These are phyloP conservation scores for Nicotiana obtusifolia DNA, from an alignment of 257 asterid species.

Conservation along the genomic window DNA sequence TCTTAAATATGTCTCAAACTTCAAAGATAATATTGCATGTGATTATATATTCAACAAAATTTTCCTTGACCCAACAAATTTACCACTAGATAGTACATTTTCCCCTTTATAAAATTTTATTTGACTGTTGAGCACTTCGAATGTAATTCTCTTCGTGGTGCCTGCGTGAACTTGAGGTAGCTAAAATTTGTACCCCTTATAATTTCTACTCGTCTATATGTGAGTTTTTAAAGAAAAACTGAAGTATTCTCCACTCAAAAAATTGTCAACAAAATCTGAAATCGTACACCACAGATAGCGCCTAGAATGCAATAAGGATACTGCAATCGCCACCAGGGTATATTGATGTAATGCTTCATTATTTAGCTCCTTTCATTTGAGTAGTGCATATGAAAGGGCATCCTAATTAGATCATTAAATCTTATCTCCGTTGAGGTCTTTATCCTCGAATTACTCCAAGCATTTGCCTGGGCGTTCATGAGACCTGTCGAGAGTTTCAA, in stretches of 20 bases:
- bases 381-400: not conserved
- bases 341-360: not conserved
- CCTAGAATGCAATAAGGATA: not conserved
- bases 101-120: not conserved
- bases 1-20: too few species aligned
- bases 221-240: not conserved
- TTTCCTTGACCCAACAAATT: not conserved
- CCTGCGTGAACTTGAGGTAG: conserved; percentile 3
- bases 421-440: not conserved
- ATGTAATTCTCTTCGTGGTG: not conserved
- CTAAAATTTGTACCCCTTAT: not conserved
- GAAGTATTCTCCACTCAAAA: conserved; percentile 1
- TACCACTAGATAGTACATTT: not conserved
- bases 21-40: too few species aligned
- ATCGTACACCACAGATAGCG: not conserved
- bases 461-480: not conserved
- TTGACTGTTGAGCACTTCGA: not conserved
- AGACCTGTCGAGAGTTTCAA: not conserved
- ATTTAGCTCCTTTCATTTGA: not conserved
- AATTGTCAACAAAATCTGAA: too few species aligned
- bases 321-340: not conserved
- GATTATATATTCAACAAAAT: too few species aligned
- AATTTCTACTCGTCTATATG: not conserved
- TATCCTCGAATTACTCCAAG: not conserved
- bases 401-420: not conserved